Conservation (phyloP, 345 rosid genomes). For the Capsella bursapastoris region DNA sequence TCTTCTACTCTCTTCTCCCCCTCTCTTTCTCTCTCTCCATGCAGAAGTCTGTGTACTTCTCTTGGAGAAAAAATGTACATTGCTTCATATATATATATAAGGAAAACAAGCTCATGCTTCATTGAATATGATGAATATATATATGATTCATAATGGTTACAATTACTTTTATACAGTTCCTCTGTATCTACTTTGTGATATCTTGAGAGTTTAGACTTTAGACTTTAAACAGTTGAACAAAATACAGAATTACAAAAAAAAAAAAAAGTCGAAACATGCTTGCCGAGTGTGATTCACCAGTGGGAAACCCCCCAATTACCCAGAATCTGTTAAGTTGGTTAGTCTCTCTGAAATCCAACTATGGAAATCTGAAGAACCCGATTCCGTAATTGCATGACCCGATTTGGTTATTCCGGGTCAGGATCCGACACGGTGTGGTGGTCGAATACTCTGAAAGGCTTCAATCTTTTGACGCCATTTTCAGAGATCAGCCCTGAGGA, state of each 20-base stretch:
- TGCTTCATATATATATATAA: conserved; percentile 24
- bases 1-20: background rate
- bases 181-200: background rate
- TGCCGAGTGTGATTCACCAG: background rate
- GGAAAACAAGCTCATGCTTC: conserved; percentile 39
- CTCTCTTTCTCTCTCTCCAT: conserved; percentile 8
- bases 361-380: conserved; percentile 54
- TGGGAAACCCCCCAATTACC: background rate
- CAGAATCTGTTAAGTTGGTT: conserved; percentile 43
- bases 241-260: background rate
- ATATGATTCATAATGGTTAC: conserved; percentile 27
- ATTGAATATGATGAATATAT: conserved; percentile 37
- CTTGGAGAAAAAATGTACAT: conserved; percentile 45
- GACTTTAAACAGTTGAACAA: background rate
- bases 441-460: conserved; percentile 16
- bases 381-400: conserved; percentile 45
- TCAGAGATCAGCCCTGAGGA: conserved; percentile 6
- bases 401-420: conserved; percentile 37
- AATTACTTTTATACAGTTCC: conserved; percentile 26
- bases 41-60: conserved; percentile 37
- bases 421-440: conserved; percentile 44
- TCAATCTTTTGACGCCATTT: background rate
- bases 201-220: background rate
- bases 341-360: background rate
- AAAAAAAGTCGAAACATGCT: conserved; percentile 32